A percentile compares a stretch with the other conserved stretches of the same genome.
phyloP scores from a whole-genome alignment of 2,329 filamentous ascomycete genomes.

The Trichoderma koningiopsis region DNA sequence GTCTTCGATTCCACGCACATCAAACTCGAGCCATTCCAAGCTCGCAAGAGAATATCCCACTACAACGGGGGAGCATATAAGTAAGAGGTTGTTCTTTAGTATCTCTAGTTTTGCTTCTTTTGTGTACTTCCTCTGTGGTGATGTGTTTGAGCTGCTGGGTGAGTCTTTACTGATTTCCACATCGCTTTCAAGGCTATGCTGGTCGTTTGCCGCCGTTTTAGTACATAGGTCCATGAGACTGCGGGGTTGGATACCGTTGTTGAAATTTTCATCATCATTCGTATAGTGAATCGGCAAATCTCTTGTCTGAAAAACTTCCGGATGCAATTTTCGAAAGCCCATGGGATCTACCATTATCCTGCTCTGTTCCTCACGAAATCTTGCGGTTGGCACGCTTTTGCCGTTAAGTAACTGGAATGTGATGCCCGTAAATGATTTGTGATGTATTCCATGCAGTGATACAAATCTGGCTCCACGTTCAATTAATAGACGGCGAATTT shows the following conservation, averaged over 20 bases:
- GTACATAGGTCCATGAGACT: background rate
- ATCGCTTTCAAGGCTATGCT: background rate
- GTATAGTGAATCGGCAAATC: slow-evolving; percentile 32
- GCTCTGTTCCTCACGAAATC: slow-evolving; percentile 83
- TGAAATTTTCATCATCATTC: slow-evolving; percentile 32
- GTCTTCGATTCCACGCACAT: slow-evolving; percentile 74
- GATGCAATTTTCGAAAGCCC: slow-evolving; percentile 80
- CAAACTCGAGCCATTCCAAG: slow-evolving; percentile 89
- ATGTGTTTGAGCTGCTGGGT: background rate
- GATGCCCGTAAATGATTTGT: slow-evolving; percentile 79
- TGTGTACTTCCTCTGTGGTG: background rate
- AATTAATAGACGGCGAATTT: slow-evolving; percentile 67
- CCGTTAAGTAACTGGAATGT: slow-evolving; percentile 67
- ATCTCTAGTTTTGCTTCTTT: background rate
- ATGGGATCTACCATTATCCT: slow-evolving; percentile 86
- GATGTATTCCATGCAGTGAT: slow-evolving; percentile 77
- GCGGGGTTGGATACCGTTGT: slow-evolving; percentile 24
- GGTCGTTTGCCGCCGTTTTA: background rate
- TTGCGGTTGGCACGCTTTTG: slow-evolving; percentile 64
- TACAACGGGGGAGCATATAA: slow-evolving; percentile 75
- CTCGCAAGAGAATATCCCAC: slow-evolving; percentile 85
- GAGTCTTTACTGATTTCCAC: no score
- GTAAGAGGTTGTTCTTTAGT: slow-evolving; percentile 60
- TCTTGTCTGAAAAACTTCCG: slow-evolving; percentile 46
- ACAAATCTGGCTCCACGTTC: slow-evolving; percentile 85